Evolutionary conservation across 2,329 filamentous ascomycete genomes (phyloP).

Genomic region (Coniochaeta sp.): DNA sequence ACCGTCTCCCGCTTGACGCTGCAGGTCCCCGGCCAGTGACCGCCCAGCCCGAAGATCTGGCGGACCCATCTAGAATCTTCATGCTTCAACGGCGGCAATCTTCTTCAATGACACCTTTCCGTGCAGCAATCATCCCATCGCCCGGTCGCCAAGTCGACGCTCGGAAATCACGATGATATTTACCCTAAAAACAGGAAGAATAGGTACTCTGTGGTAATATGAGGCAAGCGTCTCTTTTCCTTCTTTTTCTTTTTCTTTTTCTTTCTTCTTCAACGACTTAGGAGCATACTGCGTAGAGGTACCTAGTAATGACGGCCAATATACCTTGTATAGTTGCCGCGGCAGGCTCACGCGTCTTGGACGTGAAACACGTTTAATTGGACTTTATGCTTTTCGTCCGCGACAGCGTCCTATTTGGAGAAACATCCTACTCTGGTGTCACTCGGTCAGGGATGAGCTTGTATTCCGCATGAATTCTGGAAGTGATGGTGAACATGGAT

Average conservation of each 20-base stretch:
- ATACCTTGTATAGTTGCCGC: conserved; percentile 5
- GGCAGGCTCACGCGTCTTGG: neutral
- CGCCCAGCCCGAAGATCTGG: neutral
- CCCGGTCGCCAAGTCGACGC: neutral
- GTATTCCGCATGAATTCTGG: conserved; percentile 4
- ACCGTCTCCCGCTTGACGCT: neutral
- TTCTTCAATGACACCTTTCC: neutral
- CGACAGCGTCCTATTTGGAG: neutral
- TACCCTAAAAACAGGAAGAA: neutral
- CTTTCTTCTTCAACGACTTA: too few species aligned
- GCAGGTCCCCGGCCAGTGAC: neutral
- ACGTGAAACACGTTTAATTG: conserved; percentile 10
- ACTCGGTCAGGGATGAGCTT: neutral
- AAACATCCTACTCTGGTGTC: neutral
- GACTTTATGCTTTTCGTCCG: conserved; percentile 4
- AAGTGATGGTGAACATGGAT: conserved; percentile 1
- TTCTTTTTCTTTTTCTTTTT: too few species aligned
- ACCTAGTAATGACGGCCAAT: neutral
- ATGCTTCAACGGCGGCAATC: neutral
- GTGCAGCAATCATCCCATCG: neutral
- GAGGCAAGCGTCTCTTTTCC: too few species aligned
- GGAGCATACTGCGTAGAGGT: too few species aligned
- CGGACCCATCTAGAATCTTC: neutral
- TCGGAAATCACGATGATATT: neutral
- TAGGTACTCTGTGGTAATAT: too few species aligned